Base-by-base conservation (phyloP, 495 filamentous ascomycete species). In the Tetracladium setigerum region DNA sequence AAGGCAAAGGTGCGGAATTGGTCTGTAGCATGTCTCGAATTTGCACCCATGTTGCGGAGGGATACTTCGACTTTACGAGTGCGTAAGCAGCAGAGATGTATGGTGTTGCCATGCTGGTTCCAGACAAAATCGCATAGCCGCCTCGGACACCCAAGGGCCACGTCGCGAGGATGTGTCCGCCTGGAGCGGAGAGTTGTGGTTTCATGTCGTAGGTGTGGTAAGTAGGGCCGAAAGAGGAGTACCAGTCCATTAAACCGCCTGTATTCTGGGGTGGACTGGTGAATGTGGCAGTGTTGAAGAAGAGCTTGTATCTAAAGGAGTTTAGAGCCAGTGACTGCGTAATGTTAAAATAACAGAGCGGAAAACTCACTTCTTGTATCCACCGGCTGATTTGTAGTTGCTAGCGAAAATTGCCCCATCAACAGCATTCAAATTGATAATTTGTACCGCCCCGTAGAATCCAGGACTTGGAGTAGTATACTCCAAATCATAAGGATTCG, bases 91-190 rank as follows among this genome's bases (percentile, higher is more conserved):
- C 60, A 14, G 60, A 53, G n/a, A 56, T 41, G 38, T 53, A 65
- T 1, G 60, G 75, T 15, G 68, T 59, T 2, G 76, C 66, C 71
- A 73, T 71, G 19, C 71, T 76, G 0, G 76, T 79, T 46, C 76
- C 76, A 27, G 61, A 68, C n/a, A 72, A 48, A 8, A 67, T 53
- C 3, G 54, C 62, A 22, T 65, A 67, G 5, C 59, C 42, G 19
- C 65, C 68, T 33, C 45, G 33, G 13, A 24, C 10, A 33, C 71
- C 65, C 7, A 67, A 44, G 2, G 66, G 67, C 17, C 60, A 67
- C 2, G 73, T 76, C 24, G 65, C 67, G 36, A 74, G 55, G 47
- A 79, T 77, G 30, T 67, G 57, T 5, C 65, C 64, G 18, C 74
- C 75, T 0, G 69, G 69, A 17, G 53, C 32, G 5, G 63, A 62